Evolutionary conservation across 2,329 filamentous ascomycete species (phyloP).

Genomic region (Cercospora sp.): DNA sequence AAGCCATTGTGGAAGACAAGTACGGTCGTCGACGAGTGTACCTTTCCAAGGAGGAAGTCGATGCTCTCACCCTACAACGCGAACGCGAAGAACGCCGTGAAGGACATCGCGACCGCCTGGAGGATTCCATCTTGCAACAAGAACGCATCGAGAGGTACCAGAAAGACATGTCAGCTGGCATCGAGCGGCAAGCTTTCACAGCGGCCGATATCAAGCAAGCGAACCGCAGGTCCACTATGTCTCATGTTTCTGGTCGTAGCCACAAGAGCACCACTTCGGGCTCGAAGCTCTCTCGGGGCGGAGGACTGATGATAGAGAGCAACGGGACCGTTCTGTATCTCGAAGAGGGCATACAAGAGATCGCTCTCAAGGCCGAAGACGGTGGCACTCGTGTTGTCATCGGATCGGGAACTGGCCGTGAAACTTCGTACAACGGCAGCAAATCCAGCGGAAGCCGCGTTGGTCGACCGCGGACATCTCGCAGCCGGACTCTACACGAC

Average conservation of each 20-base stretch:
- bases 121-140: slow-evolving; percentile 15
- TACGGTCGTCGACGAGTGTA: slow-evolving; percentile 31
- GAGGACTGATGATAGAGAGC: slow-evolving; percentile 32
- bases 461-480: slow-evolving; percentile 23
- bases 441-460: slow-evolving; percentile 28
- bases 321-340: slow-evolving; percentile 34
- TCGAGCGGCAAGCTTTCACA: slow-evolving; percentile 30
- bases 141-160: slow-evolving; percentile 36
- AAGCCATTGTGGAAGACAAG: slow-evolving; percentile 33
- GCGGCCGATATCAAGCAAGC: slow-evolving; percentile 35
- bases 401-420: slow-evolving; percentile 26
- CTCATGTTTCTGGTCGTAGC: slow-evolving; percentile 33
- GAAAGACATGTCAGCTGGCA: slow-evolving; percentile 25
- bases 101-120: slow-evolving; percentile 12
- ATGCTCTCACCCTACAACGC: slow-evolving; percentile 25
- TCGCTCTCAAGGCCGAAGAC: slow-evolving; percentile 27
- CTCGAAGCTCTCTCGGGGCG: slow-evolving; percentile 27
- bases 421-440: slow-evolving; percentile 30
- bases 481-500: slow-evolving; percentile 28
- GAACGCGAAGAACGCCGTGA: slow-evolving; percentile 21
- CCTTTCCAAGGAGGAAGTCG: slow-evolving; percentile 30
- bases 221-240: slow-evolving; percentile 19
- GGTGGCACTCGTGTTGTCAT: slow-evolving; percentile 33
- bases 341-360: slow-evolving; percentile 30
- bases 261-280: slow-evolving; percentile 31